Evolutionary conservation across 768 basidiomycete genomes (phyloP), one percentile per base, ranked within the genome.

Genomic region (Mycena vitilis): DNA sequence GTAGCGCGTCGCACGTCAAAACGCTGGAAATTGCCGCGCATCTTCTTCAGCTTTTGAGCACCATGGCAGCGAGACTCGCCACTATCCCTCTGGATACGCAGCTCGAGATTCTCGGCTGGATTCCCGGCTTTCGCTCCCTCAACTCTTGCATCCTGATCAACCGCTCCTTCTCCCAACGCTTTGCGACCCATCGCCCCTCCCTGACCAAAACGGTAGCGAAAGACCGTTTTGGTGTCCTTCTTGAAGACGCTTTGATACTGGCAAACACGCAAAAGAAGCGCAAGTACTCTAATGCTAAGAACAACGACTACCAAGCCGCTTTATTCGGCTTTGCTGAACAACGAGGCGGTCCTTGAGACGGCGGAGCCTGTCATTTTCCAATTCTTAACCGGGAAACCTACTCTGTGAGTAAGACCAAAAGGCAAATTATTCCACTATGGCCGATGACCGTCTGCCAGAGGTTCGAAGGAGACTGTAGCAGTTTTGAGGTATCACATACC

Each of bases 81-180:
- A 54, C 23, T 3, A 54, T 62, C 4, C 61, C 61, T 54, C 51
- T 62, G 3, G 61, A 62, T 36, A 54, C 52, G n/a, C 51, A 62
- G 40, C 51, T 62, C 20, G 61, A 62, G 37, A 54, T 62, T 34
- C 18, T 54, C 42, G 42, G 38, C 18, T 34, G 51, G 38, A 53
- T 62, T 15, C 52, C 61, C 18, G 61, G 54, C 25, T 62, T 62
- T 54, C 38, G 30, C 4, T 30, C 61, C 36, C 51, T 61, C 3
- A 34, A 42, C 60, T 61, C 60, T 16, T 61, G 37, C 49, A 38
- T 61, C 37, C 36, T 62, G 61, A 8, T 62, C 52, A 54, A 42
- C 30, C 52, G 52, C 38, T 42, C 51, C 15, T 62, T 44, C 42
- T 44, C 49, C 42, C 51, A 62, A 25, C 18, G 53, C n/a, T 62